Evolutionary conservation across 495 filamentous ascomycete genomes (phyloP).

Genomic region (Niebla homalea): DNA sequence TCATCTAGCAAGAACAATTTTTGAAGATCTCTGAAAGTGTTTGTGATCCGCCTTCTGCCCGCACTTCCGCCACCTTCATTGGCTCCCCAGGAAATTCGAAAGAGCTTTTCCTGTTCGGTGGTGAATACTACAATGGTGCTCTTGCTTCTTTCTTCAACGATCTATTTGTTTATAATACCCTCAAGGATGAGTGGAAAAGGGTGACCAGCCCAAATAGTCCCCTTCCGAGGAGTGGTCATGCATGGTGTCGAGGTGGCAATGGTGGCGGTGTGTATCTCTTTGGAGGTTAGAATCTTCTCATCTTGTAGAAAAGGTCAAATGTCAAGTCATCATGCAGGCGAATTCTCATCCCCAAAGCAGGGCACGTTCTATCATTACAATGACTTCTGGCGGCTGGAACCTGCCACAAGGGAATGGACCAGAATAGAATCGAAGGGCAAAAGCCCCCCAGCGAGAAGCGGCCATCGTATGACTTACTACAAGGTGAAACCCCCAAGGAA

Average conservation of each 20-base stretch:
- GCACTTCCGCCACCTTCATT: constrained; percentile 66
- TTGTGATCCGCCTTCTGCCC: constrained; percentile 61
- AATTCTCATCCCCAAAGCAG: constrained; percentile 75
- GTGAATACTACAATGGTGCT: constrained; percentile 56
- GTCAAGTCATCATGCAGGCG: constrained; percentile 35
- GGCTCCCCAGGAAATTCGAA: constrained; percentile 74
- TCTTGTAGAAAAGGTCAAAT: not conserved
- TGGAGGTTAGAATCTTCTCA: constrained; percentile 41
- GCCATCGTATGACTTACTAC: constrained; percentile 89
- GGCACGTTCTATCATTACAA: constrained; percentile 99
- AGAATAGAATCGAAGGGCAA: constrained; percentile 79
- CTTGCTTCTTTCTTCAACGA: constrained; percentile 54
- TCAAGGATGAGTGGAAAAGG: constrained; percentile 73
- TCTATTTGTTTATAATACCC: constrained; percentile 79
- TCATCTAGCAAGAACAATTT: constrained; percentile 69
- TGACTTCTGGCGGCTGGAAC: constrained; percentile 90
- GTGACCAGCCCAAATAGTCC: constrained; percentile 86
- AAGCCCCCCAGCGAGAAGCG: constrained; percentile 75
- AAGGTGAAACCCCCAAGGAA: constrained; percentile 41
- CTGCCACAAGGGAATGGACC: constrained; percentile 72
- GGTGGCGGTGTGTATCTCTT: constrained; percentile 80
- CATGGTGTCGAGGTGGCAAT: constrained; percentile 80
- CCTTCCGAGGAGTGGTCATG: constrained; percentile 80
- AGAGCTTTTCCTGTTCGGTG: constrained; percentile 86
- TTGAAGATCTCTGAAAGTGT: constrained; percentile 79